Conservation (phyloP, 1,139 yeast species). For the Meyerozyma carpophila region DNA sequence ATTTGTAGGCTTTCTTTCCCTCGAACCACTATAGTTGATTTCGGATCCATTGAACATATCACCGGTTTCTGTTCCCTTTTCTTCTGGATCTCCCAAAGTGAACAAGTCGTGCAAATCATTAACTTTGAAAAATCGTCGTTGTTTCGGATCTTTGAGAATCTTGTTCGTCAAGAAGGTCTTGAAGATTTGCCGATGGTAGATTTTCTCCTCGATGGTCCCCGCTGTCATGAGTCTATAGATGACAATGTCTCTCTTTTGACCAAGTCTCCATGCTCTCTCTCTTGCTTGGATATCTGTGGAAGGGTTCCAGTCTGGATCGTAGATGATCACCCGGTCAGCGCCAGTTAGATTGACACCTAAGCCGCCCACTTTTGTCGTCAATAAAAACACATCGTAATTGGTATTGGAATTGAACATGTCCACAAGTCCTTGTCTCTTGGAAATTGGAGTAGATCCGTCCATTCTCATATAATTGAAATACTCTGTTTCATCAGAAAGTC, state of each 20-base stretch:
- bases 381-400: slow-evolving; percentile 57
- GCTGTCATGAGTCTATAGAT: slow-evolving; percentile 90
- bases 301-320: slow-evolving; percentile 98
- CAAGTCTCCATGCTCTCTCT: slow-evolving; percentile 95
- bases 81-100: slow-evolving; percentile 72
- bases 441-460: slow-evolving; percentile 93
- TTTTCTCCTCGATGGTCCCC: slow-evolving; percentile 94
- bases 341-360: slow-evolving; percentile 92
- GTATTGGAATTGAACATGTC: slow-evolving; percentile 69
- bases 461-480: slow-evolving; percentile 60
- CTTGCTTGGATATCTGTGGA: slow-evolving; percentile 96
- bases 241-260: slow-evolving; percentile 90
- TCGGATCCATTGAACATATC: slow-evolving; percentile 57
- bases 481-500: slow-evolving; percentile 16
- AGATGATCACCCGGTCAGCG: slow-evolving; percentile 90
- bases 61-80: slow-evolving; percentile 61
- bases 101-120: slow-evolving; percentile 89
- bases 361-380: slow-evolving; percentile 95
- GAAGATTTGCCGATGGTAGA: slow-evolving; percentile 93
- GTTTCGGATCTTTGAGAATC: slow-evolving; percentile 92
- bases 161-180: slow-evolving; percentile 92
- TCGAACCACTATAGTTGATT: slow-evolving; percentile 24
- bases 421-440: slow-evolving; percentile 68
- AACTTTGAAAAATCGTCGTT: slow-evolving; percentile 84
- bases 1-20: slow-evolving; percentile 19